Evolutionary conservation across 163 green algal genomes (phyloP).

Genomic region (Dunaliella salina): DNA sequence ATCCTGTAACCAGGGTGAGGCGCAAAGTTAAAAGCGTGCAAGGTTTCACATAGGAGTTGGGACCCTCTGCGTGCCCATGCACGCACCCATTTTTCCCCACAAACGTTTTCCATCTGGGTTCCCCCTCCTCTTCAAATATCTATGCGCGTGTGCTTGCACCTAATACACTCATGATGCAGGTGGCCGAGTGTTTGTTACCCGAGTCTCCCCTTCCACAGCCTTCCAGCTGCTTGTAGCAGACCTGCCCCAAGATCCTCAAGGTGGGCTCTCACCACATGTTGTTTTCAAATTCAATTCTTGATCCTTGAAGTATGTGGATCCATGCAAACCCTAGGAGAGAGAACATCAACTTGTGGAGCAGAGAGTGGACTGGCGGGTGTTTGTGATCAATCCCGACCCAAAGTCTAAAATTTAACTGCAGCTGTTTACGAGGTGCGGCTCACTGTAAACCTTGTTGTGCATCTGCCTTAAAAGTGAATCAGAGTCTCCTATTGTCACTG

Average conservation of each 20-base stretch:
- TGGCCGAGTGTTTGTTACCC: constrained; percentile 32
- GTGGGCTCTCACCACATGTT: neutral
- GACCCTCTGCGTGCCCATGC: too few species aligned
- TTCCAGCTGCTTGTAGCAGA: constrained; percentile 7
- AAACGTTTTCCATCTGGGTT: too few species aligned
- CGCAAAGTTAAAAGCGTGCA: too few species aligned
- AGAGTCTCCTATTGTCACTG: too few species aligned
- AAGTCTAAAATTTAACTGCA: neutral
- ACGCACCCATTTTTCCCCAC: too few species aligned
- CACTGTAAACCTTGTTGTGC: too few species aligned
- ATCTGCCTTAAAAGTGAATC: too few species aligned
- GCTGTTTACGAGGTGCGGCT: neutral
- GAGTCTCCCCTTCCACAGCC: neutral
- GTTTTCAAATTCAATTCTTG: neutral
- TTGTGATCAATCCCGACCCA: neutral
- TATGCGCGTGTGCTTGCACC: too few species aligned
- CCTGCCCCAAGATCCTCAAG: neutral
- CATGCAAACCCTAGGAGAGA: neutral
- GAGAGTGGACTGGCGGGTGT: neutral
- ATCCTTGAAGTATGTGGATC: neutral
- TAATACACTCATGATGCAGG: neutral
- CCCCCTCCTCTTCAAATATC: too few species aligned
- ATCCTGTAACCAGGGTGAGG: too few species aligned
- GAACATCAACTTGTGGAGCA: neutral
- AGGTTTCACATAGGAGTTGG: too few species aligned